A percentile compares a stretch with the other conserved stretches of the same genome.
phyloP scores from a whole-genome alignment of 148 eudicot species.

The Camellia lanceoleosa region DNA sequence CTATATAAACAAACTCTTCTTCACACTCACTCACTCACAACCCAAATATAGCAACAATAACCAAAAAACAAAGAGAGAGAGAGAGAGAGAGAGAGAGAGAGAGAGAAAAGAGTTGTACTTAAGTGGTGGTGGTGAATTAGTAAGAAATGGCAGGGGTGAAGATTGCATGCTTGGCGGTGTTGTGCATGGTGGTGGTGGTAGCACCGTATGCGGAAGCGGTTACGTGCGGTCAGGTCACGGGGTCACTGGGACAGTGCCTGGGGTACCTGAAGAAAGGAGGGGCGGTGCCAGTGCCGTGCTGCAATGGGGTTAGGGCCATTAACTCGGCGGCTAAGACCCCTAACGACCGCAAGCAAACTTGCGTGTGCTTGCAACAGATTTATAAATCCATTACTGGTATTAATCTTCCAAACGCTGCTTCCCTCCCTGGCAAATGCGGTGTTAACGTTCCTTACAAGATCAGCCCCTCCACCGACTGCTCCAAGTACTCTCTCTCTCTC shows the following conservation, averaged over 20 bases:
- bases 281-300: no score
- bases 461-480: constrained; percentile 27
- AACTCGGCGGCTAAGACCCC: constrained; percentile 7
- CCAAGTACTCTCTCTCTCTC: constrained; percentile 15
- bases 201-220: constrained; percentile 34
- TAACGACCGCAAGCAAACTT: constrained; percentile 17
- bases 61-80: no score
- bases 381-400: not conserved
- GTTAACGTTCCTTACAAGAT: constrained; percentile 30
- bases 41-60: not conserved
- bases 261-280: constrained; percentile 11
- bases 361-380: constrained; percentile 20
- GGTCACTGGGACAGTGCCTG: no score
- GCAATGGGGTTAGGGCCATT: constrained; percentile 22
- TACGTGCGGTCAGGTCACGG: no score
- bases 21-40: not conserved
- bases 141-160: constrained; percentile 15
- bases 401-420: constrained; percentile 9
- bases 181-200: constrained; percentile 39
- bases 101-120: not conserved
- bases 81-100: no score
- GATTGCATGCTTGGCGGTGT: constrained; percentile 17
- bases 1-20: not conserved
- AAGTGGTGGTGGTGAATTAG: no score
- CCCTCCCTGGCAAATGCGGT: constrained; percentile 34